A percentile compares a stretch with the other conserved stretches of the same genome.
phyloP scores from a whole-genome alignment of 2,329 filamentous ascomycete species.

The Aspergillus novoparasiticus region DNA sequence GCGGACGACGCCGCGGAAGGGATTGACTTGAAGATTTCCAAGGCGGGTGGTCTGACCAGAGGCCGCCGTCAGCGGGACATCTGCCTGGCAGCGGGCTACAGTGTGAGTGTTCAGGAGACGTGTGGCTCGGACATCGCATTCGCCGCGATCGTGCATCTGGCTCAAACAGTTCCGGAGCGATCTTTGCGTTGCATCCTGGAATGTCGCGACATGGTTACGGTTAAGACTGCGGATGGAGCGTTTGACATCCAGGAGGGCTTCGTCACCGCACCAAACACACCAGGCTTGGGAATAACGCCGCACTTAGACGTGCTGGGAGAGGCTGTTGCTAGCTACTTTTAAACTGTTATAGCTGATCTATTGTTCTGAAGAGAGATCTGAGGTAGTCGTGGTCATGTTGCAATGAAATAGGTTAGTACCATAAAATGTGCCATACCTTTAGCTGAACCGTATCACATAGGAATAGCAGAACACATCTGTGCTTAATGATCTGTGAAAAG shows the following conservation, averaged over 20 bases:
- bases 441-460: no score
- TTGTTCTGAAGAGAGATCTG: no score
- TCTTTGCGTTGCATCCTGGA: slow-evolving; percentile 16
- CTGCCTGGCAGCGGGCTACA: slow-evolving; percentile 25
- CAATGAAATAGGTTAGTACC: no score
- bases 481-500: no score
- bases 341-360: neutral
- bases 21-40: slow-evolving; percentile 29
- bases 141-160: slow-evolving; percentile 28
- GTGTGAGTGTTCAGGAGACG: slow-evolving; percentile 27
- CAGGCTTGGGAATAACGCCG: slow-evolving; percentile 15
- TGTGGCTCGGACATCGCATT: slow-evolving; percentile 29
- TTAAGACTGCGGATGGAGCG: slow-evolving; percentile 24
- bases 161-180: slow-evolving; percentile 20
- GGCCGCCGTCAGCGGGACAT: slow-evolving; percentile 26
- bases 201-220: slow-evolving; percentile 22
- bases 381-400: no score
- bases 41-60: slow-evolving; percentile 21
- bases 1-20: slow-evolving; percentile 30
- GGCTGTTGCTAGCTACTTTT: slow-evolving; percentile 18
- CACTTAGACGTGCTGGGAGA: slow-evolving; percentile 15
- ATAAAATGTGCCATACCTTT: no score
- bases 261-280: slow-evolving; percentile 10
- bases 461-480: no score
- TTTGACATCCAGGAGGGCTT: slow-evolving; percentile 15